Evolutionary conservation across 176 grass and related monocot genomes (phyloP).

Genomic region (Poa pratensis): DNA sequence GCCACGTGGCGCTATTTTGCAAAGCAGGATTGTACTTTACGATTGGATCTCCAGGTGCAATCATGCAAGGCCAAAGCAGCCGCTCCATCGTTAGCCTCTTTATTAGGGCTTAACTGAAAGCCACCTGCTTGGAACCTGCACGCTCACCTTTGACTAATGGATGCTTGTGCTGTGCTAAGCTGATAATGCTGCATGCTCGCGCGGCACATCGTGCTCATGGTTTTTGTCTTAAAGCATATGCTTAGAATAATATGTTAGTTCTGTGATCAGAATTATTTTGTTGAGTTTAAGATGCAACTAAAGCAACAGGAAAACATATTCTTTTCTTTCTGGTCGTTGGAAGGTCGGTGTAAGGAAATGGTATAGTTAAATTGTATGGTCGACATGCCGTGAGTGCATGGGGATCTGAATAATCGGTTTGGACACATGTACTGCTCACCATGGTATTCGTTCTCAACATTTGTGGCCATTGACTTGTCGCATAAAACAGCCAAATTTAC

Average conservation of each 20-base stretch:
- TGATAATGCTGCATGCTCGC: not conserved
- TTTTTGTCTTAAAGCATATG: not conserved
- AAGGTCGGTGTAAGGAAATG: not conserved
- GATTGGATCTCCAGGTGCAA: constrained; percentile 26
- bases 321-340: not conserved
- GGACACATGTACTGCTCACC: not conserved
- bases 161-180: not conserved
- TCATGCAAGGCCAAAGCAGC: constrained; percentile 33
- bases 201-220: not conserved
- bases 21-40: constrained; percentile 19
- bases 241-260: not conserved
- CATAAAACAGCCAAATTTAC: not conserved
- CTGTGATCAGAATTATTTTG: not conserved
- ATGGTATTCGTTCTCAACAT: not conserved
- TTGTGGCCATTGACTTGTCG: not conserved
- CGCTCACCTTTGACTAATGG: constrained; percentile 21
- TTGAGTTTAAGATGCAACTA: not conserved
- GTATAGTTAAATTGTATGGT: not conserved
- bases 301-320: not conserved
- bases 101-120: not conserved
- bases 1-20: not conserved
- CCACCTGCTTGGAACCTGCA: constrained; percentile 35
- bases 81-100: not conserved
- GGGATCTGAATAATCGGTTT: not conserved
- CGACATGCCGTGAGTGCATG: too few species aligned